A percentile compares a stretch with the other conserved stretches of the same genome.
Conservation (phyloP, 495 filamentous ascomycete genomes). For the Cetradonia linearis region DNA sequence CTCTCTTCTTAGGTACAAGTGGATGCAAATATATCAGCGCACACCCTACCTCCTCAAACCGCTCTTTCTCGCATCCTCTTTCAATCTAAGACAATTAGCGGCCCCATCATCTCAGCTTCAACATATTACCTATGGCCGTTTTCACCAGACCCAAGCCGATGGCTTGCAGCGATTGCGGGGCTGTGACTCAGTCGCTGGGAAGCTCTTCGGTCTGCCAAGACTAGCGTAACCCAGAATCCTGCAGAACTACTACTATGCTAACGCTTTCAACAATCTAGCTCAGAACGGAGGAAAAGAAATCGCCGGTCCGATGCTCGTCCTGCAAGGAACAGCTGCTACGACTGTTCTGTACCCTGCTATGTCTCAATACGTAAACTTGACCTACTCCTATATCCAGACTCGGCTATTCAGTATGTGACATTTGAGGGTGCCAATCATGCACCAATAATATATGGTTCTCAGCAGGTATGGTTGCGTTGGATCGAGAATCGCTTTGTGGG, state of each 20-base stretch:
- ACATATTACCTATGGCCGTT: constrained; percentile 43
- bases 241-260: constrained; percentile 16
- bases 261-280: constrained; percentile 12
- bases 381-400: constrained; percentile 21
- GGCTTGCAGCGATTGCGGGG: no score
- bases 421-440: constrained; percentile 28
- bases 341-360: constrained; percentile 21
- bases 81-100: constrained; percentile 33
- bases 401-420: constrained; percentile 27
- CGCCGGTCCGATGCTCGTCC: constrained; percentile 34
- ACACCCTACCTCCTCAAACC: constrained; percentile 28
- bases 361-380: constrained; percentile 25
- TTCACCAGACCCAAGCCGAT: constrained; percentile 30
- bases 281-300: constrained; percentile 27
- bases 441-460: constrained; percentile 28
- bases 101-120: constrained; percentile 35
- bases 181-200: no score
- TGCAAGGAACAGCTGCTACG: constrained; percentile 32
- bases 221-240: no score
- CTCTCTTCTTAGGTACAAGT: no score
- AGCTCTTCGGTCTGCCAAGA: no score
- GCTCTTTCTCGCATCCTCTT: constrained; percentile 38
- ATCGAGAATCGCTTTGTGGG: constrained; percentile 32
- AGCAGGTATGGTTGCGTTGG: constrained; percentile 33
- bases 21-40: constrained; percentile 26